These are phyloP conservation scores for Gonium pectorale DNA, from an alignment of 139 green algal species.

Conservation along the genomic window DNA sequence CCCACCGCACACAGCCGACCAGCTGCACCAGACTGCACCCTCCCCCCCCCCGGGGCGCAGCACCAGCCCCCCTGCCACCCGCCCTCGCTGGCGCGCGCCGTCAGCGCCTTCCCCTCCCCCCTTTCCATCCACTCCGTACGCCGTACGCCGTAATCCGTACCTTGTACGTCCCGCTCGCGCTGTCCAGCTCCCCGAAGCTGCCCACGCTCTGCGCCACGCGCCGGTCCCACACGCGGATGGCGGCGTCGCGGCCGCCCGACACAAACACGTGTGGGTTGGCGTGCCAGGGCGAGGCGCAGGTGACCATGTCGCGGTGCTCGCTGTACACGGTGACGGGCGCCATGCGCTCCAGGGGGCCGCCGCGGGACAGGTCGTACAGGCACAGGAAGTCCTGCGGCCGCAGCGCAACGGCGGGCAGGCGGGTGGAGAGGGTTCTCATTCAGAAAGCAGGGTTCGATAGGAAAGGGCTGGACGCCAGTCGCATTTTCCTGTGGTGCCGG, in stretches of 20 bases:
- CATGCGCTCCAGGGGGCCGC: not conserved
- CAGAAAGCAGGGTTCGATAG: no score
- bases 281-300: constrained; percentile 42
- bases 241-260: constrained; percentile 60
- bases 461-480: no score
- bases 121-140: no score
- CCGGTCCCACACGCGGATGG: constrained; percentile 67
- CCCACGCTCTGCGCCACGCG: constrained; percentile 46
- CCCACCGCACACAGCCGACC: no score
- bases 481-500: no score
- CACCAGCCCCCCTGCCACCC: no score
- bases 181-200: constrained; percentile 16
- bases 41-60: no score
- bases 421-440: no score
- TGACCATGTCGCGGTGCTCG: constrained; percentile 64
- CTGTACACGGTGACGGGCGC: not conserved
- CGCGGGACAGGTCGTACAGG: constrained; percentile 45
- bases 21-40: no score
- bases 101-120: not conserved
- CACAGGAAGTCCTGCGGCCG: constrained; percentile 26
- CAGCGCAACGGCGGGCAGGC: no score
- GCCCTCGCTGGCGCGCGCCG: no score
- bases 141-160: not conserved
- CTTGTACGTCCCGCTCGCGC: not conserved
- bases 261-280: constrained; percentile 62